Conservation (phyloP, 2,329 filamentous ascomycete species). For the Penicillium sp. region DNA sequence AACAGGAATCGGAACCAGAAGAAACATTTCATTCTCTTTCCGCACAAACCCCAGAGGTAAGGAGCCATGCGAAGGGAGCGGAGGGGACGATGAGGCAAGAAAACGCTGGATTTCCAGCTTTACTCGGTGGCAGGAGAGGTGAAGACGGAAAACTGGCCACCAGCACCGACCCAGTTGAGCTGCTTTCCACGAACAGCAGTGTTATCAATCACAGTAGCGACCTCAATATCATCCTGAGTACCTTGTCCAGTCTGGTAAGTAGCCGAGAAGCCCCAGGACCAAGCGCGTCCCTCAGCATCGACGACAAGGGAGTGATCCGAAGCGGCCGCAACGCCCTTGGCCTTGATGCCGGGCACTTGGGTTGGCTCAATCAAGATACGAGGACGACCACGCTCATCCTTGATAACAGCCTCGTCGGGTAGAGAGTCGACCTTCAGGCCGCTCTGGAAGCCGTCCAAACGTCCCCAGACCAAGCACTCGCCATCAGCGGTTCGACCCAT, state of each 20-base stretch:
- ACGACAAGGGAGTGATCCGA: constrained; percentile 76
- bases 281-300: constrained; percentile 69
- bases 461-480: constrained; percentile 64
- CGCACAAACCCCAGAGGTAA: neutral
- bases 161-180: constrained; percentile 79
- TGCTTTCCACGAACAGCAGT: constrained; percentile 76
- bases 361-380: constrained; percentile 73
- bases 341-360: constrained; percentile 62
- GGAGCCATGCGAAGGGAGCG: neutral
- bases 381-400: constrained; percentile 67
- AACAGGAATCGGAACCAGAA: neutral
- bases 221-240: constrained; percentile 75
- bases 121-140: constrained; percentile 35
- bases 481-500: constrained; percentile 59
- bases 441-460: constrained; percentile 63
- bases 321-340: constrained; percentile 63
- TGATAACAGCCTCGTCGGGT: constrained; percentile 63
- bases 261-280: constrained; percentile 78
- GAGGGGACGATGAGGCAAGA: neutral
- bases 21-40: too few species aligned
- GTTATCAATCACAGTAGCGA: constrained; percentile 82
- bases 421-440: constrained; percentile 63
- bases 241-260: constrained; percentile 83
- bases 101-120: constrained; percentile 5
- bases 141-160: constrained; percentile 71